Base-by-base conservation (phyloP, 345 rosid genomes). In the Camelina laxa region DNA sequence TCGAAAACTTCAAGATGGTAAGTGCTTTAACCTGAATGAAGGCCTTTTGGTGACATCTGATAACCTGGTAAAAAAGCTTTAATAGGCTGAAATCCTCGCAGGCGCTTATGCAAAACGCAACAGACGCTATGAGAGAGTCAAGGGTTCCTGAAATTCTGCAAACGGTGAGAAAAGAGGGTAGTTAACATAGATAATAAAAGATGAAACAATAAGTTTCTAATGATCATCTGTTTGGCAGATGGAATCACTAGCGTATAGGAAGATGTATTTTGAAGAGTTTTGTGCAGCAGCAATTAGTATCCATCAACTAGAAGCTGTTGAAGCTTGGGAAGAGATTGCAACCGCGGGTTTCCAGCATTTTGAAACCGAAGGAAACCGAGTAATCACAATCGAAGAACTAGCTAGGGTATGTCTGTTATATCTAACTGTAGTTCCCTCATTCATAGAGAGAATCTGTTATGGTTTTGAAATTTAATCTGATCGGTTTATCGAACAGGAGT, bases 261-360 rank as follows among this genome's bases (percentile, higher is more conserved):
- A 85, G 82, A 87, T 91, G 93, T 82, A 82, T 65, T 91, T 91
- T 45, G 93, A 91, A 24, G 96, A 91, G 72, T 91, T 91, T 64
- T 91, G 96, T 56, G 96, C 93, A n/a, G 93, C 96, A 54, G 93
- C 96, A 22, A 83, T 86, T 53, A 88, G 93, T 69, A 79, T 83
- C 1, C 85, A 91, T 79, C 96, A 91, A 30, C 67, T 88, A 54
- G 96, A 91, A 79, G 93, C 90, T 38, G 86, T 83, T 33, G 93
- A 91, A 60, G 77, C 83, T 64, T 91, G 96, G 96, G 93, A 88
- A 60, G 87, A 82, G 75, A 86, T 88, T 57, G 86, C 89, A 31
- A 70, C 84, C 65, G 72, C 82, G 3, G 96, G 88, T 42, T 91
- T 85, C 54, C 84, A 88, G 70, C 83, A 88, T 82, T 91, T 91